Base-by-base conservation (phyloP, 1,284 basidiomycete genomes). In the Cryptococcus amylolentus region DNA sequence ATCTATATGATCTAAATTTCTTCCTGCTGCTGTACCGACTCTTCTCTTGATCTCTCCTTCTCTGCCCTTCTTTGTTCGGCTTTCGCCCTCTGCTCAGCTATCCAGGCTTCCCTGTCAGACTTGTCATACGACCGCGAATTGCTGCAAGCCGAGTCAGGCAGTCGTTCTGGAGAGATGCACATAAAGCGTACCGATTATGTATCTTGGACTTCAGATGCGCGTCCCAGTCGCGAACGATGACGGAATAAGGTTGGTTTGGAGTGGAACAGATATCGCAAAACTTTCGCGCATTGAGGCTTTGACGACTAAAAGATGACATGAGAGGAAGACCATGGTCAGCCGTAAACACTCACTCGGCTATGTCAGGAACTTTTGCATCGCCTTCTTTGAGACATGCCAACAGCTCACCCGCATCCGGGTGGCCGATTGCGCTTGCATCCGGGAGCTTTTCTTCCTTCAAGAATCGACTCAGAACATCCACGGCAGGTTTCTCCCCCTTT, bases 261-360 rank as follows among this genome's bases (percentile, higher is more conserved):
- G 70, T 64, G 0, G 90, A 91, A 69, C 93, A 97, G 1, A 82
- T 68, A 1, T 81, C 71, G 71, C 93, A 97, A 1, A 86, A 85
- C 49, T 78, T 82, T 52, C 86, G 81, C 0, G 84, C 82, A 49
- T 81, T 76, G 2, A 91, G 74, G 9, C 84, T 72, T 18, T 83
- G 88, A 52, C 86, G 87, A 54, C 71, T 73, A 14, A 23, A 20
- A n/a, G 57, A 26, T 37, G 39, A 14, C 45, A 56, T 42, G 37
- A 31, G 27, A 37, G 0, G 4, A 49, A 47, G 51, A 54, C 56
- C 35, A 63, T 52, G 51, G 42, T 26, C 47, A 31, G n/a, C 14
- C 6, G 26, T 9, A 23, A 50, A 56, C 27, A 56, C 71, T 82
- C 55, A 64, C 67, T 86, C 85, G 7, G 67, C 66, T 4, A 67